Base-by-base conservation (phyloP, 2,329 filamentous ascomycete species). In the Diaporthe citriasiana region DNA sequence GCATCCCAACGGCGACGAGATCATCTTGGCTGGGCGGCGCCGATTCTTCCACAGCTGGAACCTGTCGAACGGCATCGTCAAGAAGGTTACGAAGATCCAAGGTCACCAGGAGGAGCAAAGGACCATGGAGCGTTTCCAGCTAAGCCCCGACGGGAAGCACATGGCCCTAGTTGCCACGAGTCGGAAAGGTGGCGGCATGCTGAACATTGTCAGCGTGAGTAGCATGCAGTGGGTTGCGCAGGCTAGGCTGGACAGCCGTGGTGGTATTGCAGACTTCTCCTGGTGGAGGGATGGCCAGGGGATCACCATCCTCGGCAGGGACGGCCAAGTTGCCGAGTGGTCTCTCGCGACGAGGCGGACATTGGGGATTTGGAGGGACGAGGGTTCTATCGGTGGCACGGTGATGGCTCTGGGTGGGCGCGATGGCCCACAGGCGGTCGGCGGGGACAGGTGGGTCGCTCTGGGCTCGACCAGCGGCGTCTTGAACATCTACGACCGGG, bases 41-140 rank as follows among this genome's bases (percentile, higher is more conserved):
- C 92, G 92, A 76, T 98, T 95, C 86, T 98, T 98, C 83, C 97
- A 98, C 84, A 92, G 93, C 77, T 99, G 97, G 97, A 93, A 98
- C 79, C 89, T 99, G 33, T 87, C 93, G 56, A 92, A 93, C 0
- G 97, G 97, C 56, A 86, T 88, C 17, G 91, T 99, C 65, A 93
- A 96, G 79, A 98, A 97, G 84, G 90, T 97, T 57, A 91, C 90
- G 78, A 88, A 93, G 81, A 86, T 97, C 74, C 90, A 93, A 80
- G 91, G 95, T 76, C 93, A 95, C 78, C 87, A 92, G 77, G 89
- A 94, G 72, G 94, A 97, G 83, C 95, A 98, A 82, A 93, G 92
- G 79, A 93, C 90, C 53, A 98, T 98, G 95, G 97, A 98, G 83
- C 88, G 89, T 40, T 97, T 99, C 87, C 94, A 93, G 78, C 85